These are phyloP conservation scores for Paecilomyces sp. DNA, from an alignment of 2,329 filamentous ascomycete species.

Conservation along the genomic window DNA sequence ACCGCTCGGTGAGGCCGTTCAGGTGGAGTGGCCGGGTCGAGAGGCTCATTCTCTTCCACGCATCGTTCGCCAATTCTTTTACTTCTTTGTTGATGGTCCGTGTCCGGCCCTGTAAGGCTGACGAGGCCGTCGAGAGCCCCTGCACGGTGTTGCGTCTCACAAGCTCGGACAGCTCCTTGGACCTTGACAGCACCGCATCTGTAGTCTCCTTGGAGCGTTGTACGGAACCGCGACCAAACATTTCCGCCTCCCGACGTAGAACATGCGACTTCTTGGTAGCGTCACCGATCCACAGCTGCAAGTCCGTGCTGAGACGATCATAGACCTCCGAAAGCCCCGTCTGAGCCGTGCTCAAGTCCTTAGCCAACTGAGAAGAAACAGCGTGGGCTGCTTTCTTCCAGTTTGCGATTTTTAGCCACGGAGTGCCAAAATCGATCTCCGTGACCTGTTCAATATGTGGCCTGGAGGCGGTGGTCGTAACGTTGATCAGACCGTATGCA, in stretches of 20 bases:
- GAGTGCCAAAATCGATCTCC: conserved; percentile 37
- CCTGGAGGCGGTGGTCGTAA: conserved; percentile 38
- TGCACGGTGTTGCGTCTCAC: conserved; percentile 23
- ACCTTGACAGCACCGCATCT: conserved; percentile 20
- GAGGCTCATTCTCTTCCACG: conserved; percentile 20
- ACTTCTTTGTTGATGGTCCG: conserved; percentile 19
- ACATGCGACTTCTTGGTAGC: conserved; percentile 27
- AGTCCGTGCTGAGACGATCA: conserved; percentile 28
- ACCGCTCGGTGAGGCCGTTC: conserved; percentile 16
- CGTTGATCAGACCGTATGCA: conserved; percentile 42
- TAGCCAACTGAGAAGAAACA: conserved; percentile 27
- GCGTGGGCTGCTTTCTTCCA: conserved; percentile 37
- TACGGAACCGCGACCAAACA: conserved; percentile 16
- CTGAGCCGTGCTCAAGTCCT: conserved; percentile 31
- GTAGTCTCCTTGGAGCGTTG: conserved; percentile 14
- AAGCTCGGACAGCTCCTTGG: conserved; percentile 26
- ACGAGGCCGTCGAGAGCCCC: conserved; percentile 23
- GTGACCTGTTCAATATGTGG: conserved; percentile 27
- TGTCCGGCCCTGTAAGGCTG: conserved; percentile 22
- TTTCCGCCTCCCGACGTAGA: conserved; percentile 22
- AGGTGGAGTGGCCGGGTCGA: conserved; percentile 17
- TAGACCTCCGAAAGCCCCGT: conserved; percentile 30
- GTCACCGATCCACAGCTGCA: conserved; percentile 31
- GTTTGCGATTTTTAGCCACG: conserved; percentile 40
- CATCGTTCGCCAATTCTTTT: conserved; percentile 17